Evolutionary conservation across 176 grass and related monocot species (phyloP).

Genomic region (Oryza meridionalis): DNA sequence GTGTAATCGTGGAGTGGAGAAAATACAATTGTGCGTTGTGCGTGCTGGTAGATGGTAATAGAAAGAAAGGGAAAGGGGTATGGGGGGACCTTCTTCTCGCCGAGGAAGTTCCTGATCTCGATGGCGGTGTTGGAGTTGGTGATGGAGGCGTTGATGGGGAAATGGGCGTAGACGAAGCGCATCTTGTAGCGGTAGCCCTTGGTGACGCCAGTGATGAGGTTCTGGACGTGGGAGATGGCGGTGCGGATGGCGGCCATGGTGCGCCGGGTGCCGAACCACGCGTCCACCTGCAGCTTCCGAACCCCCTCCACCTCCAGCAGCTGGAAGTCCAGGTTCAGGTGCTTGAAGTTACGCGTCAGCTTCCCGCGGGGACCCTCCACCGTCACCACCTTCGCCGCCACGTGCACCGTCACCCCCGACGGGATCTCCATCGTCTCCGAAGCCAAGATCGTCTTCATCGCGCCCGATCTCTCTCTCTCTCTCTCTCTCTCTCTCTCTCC

Average conservation of each 20-base stretch:
- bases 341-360: conserved; percentile 81
- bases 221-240: conserved; percentile 84
- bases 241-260: conserved; percentile 92
- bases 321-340: conserved; percentile 84
- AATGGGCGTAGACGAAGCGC: conserved; percentile 83
- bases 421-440: conserved; percentile 81
- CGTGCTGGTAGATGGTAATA: not conserved
- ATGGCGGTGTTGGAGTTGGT: conserved; percentile 51
- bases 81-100: conserved; percentile 68
- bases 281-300: conserved; percentile 73
- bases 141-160: conserved; percentile 85
- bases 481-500: not conserved
- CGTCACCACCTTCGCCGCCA: conserved; percentile 68
- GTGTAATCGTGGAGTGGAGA: not conserved
- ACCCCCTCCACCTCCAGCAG: conserved; percentile 59
- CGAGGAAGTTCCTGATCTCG: conserved; percentile 88
- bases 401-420: conserved; percentile 67
- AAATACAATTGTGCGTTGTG: too few relatives aligned
- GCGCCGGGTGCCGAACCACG: conserved; percentile 71
- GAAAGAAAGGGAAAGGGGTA: not conserved
- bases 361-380: conserved; percentile 69
- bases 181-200: conserved; percentile 88
- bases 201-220: conserved; percentile 81
- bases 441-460: conserved; percentile 84
- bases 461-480: not conserved